phyloP scores from a whole-genome alignment of 495 filamentous ascomycete species.

The Hyaloscypha variabilis region DNA sequence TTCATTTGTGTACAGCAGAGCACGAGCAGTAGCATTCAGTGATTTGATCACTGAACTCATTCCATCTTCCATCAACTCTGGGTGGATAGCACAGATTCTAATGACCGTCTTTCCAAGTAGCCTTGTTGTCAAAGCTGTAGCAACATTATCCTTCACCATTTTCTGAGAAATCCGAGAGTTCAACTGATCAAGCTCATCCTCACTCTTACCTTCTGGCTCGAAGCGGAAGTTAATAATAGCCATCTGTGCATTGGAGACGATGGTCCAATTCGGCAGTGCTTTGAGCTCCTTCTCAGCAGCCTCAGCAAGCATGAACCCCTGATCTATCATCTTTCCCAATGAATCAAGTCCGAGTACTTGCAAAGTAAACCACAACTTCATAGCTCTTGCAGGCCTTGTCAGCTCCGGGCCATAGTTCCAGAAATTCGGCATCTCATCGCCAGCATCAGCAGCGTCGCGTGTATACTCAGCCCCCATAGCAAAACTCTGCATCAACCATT shows the following conservation, averaged over 20 bases:
- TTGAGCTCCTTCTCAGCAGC: neutral
- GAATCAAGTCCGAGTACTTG: constrained; percentile 28
- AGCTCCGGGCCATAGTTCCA: constrained; percentile 34
- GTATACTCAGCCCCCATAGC: constrained; percentile 27
- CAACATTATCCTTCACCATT: neutral
- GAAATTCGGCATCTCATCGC: constrained; percentile 25
- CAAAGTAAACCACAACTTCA: constrained; percentile 35
- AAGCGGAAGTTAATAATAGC: neutral
- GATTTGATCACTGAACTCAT: neutral
- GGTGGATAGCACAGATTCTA: neutral
- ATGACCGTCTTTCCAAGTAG: neutral
- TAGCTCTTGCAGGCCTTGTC: constrained; percentile 30
- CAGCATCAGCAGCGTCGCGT: constrained; percentile 16
- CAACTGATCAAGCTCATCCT: neutral
- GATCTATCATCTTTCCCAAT: constrained; percentile 31
- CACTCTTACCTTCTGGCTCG: neutral
- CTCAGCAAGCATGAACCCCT: constrained; percentile 17
- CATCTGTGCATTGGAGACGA: neutral
- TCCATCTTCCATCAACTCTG: neutral
- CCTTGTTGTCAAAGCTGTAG: neutral
- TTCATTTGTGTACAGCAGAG: no score
- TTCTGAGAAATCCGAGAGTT: neutral
- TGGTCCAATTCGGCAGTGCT: neutral
- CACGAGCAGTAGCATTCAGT: neutral
- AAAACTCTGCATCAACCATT: constrained; percentile 21